A percentile compares a stretch with the other conserved stretches of the same genome.
These are phyloP conservation scores for Hygrophila difformis DNA, from an alignment of 257 asterid genomes.

Conservation along the genomic window DNA sequence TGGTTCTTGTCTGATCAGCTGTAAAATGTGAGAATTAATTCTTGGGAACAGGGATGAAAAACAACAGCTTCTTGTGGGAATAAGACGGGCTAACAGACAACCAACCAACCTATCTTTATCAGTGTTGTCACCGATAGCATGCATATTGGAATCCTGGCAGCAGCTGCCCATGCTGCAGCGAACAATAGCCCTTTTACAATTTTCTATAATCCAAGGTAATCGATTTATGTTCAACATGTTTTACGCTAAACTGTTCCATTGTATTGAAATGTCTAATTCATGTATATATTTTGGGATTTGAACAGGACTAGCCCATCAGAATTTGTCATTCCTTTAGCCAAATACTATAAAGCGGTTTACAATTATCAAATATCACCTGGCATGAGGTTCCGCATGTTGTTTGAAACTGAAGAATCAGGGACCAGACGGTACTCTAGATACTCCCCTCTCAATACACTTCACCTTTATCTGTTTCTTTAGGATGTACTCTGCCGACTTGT, in stretches of 20 bases:
- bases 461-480: no score
- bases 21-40: background rate
- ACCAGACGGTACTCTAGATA: slow-evolving; percentile 55
- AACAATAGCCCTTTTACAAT: slow-evolving; percentile 63
- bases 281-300: background rate
- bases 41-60: slow-evolving; percentile 51
- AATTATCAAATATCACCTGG: slow-evolving; percentile 84
- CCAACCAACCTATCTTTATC: slow-evolving; percentile 59
- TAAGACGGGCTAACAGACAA: slow-evolving; percentile 56
- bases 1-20: background rate
- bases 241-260: background rate
- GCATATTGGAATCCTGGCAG: slow-evolving; percentile 73
- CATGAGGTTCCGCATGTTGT: slow-evolving; percentile 94
- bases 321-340: slow-evolving; percentile 87
- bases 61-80: slow-evolving; percentile 70
- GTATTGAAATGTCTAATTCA: no score
- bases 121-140: slow-evolving; percentile 60
- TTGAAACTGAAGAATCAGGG: slow-evolving; percentile 94
- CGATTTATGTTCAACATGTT: background rate
- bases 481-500: no score
- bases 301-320: slow-evolving; percentile 95
- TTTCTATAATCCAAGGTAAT: slow-evolving; percentile 62
- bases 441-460: no score
- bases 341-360: slow-evolving; percentile 82
- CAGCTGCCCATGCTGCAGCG: slow-evolving; percentile 75